Evolutionary conservation across 2,329 filamentous ascomycete species (phyloP).

Genomic region (Eutypa lata): DNA sequence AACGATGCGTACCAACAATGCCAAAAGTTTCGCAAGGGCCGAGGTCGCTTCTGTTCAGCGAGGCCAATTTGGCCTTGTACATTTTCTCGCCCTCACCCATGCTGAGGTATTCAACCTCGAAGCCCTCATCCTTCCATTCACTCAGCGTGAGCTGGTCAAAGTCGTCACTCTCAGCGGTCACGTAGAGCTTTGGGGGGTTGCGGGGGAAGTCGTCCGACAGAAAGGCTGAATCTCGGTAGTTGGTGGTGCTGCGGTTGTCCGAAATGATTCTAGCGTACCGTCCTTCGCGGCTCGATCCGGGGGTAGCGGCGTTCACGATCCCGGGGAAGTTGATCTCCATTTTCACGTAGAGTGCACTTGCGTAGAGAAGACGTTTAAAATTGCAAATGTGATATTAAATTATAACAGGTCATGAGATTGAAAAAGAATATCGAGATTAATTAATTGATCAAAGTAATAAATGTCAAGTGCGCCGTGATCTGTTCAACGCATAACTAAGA

Average conservation of each 20-base stretch:
- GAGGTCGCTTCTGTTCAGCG: slow-evolving; percentile 29
- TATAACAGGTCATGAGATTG: too few relatives aligned
- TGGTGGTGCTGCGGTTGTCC: slow-evolving; percentile 27
- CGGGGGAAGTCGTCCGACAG: slow-evolving; percentile 38
- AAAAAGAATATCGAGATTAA: background rate
- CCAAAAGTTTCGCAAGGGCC: slow-evolving; percentile 42
- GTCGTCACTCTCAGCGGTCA: slow-evolving; percentile 40
- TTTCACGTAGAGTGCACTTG: background rate
- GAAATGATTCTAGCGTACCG: slow-evolving; percentile 17
- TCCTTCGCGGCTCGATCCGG: slow-evolving; percentile 19
- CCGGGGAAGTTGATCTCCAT: slow-evolving; percentile 29
- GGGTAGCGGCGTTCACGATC: slow-evolving; percentile 21
- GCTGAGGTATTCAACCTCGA: slow-evolving; percentile 39
- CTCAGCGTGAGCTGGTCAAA: slow-evolving; percentile 36
- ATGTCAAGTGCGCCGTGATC: background rate
- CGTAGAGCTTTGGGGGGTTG: slow-evolving; percentile 35
- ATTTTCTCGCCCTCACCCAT: slow-evolving; percentile 33
- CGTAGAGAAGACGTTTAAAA: too few relatives aligned
- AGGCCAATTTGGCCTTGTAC: slow-evolving; percentile 33
- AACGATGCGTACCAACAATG: slow-evolving; percentile 40
- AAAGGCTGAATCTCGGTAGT: slow-evolving; percentile 39
- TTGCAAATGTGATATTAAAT: too few relatives aligned
- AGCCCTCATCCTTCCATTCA: slow-evolving; percentile 41
- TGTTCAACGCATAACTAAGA: background rate
- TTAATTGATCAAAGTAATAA: background rate